Evolutionary conservation across 192 early-diverging fungal genomes (phyloP).

Genomic region (Backusella luteola): DNA sequence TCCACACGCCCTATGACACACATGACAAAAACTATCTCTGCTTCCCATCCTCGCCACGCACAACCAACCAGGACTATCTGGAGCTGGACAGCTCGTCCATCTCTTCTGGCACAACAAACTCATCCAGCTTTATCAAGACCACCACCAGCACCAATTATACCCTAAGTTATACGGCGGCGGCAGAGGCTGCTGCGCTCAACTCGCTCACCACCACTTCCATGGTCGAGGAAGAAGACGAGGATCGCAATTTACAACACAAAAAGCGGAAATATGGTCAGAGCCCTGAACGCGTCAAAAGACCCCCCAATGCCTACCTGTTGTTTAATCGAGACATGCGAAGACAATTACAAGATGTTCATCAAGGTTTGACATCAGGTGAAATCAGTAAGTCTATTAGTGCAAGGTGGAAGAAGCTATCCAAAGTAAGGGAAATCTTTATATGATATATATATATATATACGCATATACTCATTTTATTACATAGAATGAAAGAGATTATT

Average conservation of each 20-base stretch:
- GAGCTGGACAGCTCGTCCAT: neutral
- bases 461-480: neutral
- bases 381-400: conserved; percentile 57
- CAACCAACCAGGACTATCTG: neutral
- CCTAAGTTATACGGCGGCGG: conserved; percentile 1
- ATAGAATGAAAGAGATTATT: conserved; percentile 39
- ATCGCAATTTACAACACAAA: neutral
- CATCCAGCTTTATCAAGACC: neutral
- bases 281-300: conserved; percentile 46
- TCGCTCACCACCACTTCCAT: neutral
- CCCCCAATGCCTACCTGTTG: conserved; percentile 59
- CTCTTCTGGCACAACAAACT: neutral
- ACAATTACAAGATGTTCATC: conserved; percentile 51
- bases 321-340: conserved; percentile 61
- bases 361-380: conserved; percentile 55
- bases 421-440: conserved; percentile 13
- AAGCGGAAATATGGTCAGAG: conserved; percentile 17
- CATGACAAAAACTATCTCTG: neutral
- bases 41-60: neutral
- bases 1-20: neutral
- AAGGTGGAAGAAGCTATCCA: conserved; percentile 48
- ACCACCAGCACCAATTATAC: neutral
- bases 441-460: neutral
- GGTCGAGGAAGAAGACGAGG: neutral
- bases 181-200: neutral